Percentiles rank a stretch among this genome's conserved stretches.
phyloP scores from a whole-genome alignment of 495 filamentous ascomycete species.

The Aspergillus sclerotioniger region DNA sequence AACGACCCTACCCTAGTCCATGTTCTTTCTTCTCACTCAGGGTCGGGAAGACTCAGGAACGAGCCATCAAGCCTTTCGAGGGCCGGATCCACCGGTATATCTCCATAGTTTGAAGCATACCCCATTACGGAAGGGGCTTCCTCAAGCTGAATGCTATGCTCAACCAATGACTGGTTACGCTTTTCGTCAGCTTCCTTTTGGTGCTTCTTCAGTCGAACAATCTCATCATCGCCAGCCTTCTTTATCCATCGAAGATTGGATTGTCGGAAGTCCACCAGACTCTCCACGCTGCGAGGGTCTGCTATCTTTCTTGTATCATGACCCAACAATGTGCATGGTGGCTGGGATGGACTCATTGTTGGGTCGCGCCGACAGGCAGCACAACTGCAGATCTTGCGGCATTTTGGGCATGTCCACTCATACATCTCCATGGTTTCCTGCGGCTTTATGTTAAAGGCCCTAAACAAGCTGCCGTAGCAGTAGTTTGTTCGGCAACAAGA shows the following conservation, averaged over 20 bases:
- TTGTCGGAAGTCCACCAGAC: conserved; percentile 76
- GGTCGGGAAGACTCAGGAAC: conserved; percentile 11
- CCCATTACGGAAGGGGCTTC: conserved; percentile 24
- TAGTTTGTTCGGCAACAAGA: conserved; percentile 69
- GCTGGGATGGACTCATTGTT: conserved; percentile 69
- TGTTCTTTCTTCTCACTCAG: not conserved
- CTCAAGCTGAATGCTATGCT: conserved; percentile 34
- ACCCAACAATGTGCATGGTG: conserved; percentile 78
- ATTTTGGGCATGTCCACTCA: conserved; percentile 85
- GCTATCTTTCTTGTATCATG: conserved; percentile 86
- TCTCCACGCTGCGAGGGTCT: conserved; percentile 84
- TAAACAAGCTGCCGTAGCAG: conserved; percentile 84
- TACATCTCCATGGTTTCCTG: conserved; percentile 72
- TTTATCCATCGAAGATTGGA: conserved; percentile 81
- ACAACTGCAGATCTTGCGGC: conserved; percentile 79
- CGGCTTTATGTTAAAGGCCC: conserved; percentile 85
- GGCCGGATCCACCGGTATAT: conserved; percentile 53
- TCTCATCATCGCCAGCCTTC: conserved; percentile 50
- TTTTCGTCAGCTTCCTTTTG: conserved; percentile 51
- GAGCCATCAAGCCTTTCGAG: conserved; percentile 27
- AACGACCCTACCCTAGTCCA: no score
- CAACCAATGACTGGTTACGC: conserved; percentile 37
- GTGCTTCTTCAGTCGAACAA: conserved; percentile 45
- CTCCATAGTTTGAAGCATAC: conserved; percentile 22
- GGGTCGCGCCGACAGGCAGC: conserved; percentile 63